phyloP scores from a whole-genome alignment of 139 green algal genomes.

The Yamagishiella unicocca region DNA sequence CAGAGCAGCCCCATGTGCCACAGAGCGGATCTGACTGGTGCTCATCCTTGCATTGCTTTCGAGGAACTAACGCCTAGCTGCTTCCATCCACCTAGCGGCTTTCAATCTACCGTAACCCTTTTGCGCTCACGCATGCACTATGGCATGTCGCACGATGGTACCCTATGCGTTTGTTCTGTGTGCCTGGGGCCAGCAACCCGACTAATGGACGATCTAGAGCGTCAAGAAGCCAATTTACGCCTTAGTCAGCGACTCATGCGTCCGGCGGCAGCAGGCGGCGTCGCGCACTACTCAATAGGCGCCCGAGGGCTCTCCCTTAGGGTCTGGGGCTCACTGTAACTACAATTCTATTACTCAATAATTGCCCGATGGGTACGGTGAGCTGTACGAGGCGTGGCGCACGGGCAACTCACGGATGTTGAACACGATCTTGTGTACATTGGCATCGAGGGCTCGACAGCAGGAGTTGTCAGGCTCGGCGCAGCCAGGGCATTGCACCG shows the following conservation, averaged over 20 bases:
- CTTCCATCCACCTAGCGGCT: no score
- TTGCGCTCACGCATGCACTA: no score
- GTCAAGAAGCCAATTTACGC: no score
- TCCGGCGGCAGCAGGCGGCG: not conserved
- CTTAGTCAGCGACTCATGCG: not conserved
- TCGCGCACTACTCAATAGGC: not conserved
- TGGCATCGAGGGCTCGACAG: not conserved
- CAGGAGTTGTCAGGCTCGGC: not conserved
- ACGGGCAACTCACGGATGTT: not conserved
- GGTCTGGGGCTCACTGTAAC: not conserved
- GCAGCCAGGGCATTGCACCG: not conserved
- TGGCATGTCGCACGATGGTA: no score
- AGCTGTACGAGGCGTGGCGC: not conserved
- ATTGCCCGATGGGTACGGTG: not conserved
- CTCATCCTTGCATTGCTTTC: no score
- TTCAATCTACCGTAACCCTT: no score
- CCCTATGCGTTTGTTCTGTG: no score
- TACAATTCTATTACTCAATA: not conserved
- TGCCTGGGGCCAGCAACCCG: no score
- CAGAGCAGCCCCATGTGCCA: no score
- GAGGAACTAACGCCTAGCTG: no score
- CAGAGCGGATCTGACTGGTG: no score
- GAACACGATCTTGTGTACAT: constrained; percentile 27
- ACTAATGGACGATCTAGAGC: no score
- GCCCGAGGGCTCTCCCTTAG: not conserved